Evolutionary conservation across 306 rosid species (phyloP).

Genomic region (Rubus idaeus): DNA sequence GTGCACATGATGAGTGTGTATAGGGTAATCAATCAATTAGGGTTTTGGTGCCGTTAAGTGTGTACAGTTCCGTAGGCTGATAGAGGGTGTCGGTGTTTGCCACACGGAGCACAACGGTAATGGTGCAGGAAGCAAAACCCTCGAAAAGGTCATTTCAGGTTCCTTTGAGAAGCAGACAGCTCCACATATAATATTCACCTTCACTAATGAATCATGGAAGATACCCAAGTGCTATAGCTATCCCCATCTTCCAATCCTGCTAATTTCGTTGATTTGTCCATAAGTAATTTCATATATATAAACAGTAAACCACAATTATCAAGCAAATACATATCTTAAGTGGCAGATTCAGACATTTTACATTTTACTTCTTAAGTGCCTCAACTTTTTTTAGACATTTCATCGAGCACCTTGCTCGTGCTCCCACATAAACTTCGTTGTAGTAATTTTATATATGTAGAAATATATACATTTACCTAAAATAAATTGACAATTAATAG

Average conservation of each 20-base stretch:
- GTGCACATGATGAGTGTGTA: slow-evolving; percentile 48
- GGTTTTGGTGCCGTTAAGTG: slow-evolving; percentile 25
- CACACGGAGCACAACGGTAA: slow-evolving; percentile 44
- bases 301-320: too few species aligned
- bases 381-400: too few species aligned
- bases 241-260: not conserved
- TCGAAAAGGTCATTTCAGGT: slow-evolving; percentile 50
- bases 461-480: too few species aligned
- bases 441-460: too few species aligned
- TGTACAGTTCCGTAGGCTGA: slow-evolving; percentile 43
- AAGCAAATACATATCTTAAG: too few species aligned
- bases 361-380: too few species aligned
- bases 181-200: not conserved
- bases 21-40: slow-evolving; percentile 15
- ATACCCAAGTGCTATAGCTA: not conserved
- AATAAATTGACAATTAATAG: too few species aligned
- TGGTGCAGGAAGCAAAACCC: slow-evolving; percentile 73
- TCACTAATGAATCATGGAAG: not conserved
- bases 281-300: too few species aligned
- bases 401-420: too few species aligned
- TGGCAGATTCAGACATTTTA: too few species aligned
- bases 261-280: too few species aligned
- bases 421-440: not conserved
- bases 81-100: slow-evolving; percentile 62
- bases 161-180: slow-evolving; percentile 53